phyloP scores from a whole-genome alignment of 2,329 filamentous ascomycete species.

The Pyricularia sp. region DNA sequence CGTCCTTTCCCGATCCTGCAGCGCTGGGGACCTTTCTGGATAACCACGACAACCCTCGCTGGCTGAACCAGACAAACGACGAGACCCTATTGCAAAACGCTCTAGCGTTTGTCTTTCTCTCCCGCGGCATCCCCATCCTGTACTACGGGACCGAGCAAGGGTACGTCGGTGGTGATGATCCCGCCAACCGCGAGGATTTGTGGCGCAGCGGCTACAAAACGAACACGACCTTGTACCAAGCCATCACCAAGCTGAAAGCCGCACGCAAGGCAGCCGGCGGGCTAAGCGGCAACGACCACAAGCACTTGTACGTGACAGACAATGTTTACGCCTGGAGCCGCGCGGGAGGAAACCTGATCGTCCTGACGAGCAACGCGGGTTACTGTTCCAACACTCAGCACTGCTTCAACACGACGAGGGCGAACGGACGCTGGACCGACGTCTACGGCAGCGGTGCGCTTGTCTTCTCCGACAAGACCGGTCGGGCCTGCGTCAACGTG shows the following conservation, averaged over 20 bases:
- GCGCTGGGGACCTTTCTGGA: slow-evolving; percentile 44
- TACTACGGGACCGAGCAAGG: neutral
- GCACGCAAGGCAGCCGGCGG: neutral
- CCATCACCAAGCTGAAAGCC: neutral
- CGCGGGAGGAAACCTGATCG: neutral
- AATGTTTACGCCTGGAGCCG: neutral
- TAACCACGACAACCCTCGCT: slow-evolving; percentile 50
- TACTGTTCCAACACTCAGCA: neutral
- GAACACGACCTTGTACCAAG: neutral
- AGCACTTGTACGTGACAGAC: neutral
- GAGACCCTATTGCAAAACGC: slow-evolving; percentile 48
- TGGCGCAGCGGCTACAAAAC: neutral
- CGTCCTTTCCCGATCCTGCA: slow-evolving; percentile 31
- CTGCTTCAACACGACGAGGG: neutral
- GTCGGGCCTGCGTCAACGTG: neutral
- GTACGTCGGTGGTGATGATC: neutral
- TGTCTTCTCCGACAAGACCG: neutral
- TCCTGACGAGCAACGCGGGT: neutral
- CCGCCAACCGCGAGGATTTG: neutral
- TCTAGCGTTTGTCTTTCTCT: slow-evolving; percentile 48
- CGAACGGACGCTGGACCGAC: neutral
- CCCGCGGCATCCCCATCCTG: neutral
- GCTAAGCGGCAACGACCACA: neutral
- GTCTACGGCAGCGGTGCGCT: neutral
- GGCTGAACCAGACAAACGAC: slow-evolving; percentile 41